Evolutionary conservation across 179 eudicot genomes (phyloP).

Genomic region (Actinidia polygama): DNA sequence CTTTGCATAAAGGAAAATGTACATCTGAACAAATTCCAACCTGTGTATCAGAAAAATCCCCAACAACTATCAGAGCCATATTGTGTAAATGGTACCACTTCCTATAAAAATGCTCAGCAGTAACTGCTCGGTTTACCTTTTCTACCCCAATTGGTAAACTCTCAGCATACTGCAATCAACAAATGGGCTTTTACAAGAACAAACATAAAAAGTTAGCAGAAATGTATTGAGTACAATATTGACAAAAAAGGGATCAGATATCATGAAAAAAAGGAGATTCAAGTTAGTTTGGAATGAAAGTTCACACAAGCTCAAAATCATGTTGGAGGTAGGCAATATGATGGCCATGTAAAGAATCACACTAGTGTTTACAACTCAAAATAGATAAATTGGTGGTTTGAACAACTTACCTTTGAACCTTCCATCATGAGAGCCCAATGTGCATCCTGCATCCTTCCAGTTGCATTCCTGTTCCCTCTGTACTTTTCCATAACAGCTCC

Average conservation of each 20-base stretch:
- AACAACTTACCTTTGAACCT: conserved; percentile 74
- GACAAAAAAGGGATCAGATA: not conserved
- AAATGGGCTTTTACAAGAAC: not conserved
- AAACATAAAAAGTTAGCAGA: not conserved
- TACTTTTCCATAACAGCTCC: conserved; percentile 97
- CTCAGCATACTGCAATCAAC: conserved; percentile 75
- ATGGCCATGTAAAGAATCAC: conserved; percentile 3
- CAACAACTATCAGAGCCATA: conserved; percentile 92
- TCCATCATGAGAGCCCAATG: conserved; percentile 92
- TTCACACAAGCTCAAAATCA: conserved; percentile 5
- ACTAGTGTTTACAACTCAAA: not conserved
- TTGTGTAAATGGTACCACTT: conserved; percentile 85
- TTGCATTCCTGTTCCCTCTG: conserved; percentile 81
- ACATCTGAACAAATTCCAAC: conserved; percentile 33
- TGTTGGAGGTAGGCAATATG: not conserved
- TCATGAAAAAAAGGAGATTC: not conserved
- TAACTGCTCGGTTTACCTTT: conserved; percentile 74
- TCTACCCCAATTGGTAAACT: conserved; percentile 89
- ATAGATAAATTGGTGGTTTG: not conserved
- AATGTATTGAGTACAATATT: not conserved
- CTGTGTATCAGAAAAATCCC: conserved; percentile 86
- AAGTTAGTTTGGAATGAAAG: not conserved
- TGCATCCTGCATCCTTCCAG: conserved; percentile 91
- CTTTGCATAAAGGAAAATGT: not conserved
- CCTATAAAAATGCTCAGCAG: conserved; percentile 71